Evolutionary conservation across 768 basidiomycete species (phyloP).

Genomic region (Sporobolomyces pararoseus): DNA sequence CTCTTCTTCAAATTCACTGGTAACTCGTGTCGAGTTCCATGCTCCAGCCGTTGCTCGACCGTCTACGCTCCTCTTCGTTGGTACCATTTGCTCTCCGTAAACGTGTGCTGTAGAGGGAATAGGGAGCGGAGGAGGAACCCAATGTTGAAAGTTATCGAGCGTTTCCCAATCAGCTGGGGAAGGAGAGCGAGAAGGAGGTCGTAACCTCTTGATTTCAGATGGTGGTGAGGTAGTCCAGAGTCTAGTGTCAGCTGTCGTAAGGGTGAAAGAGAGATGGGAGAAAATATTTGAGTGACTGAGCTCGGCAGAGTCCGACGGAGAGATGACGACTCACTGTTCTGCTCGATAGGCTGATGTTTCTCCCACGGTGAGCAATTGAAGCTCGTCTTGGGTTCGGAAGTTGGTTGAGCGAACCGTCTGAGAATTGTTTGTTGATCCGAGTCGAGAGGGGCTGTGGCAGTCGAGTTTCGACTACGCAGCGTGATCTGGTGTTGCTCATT

Average conservation of each 20-base stretch:
- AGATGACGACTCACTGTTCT: neutral
- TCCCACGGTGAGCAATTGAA: neutral
- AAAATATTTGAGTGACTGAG: neutral
- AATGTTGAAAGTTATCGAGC: neutral
- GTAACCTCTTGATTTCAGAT: neutral
- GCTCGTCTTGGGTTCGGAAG: neutral
- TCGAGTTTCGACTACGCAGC: neutral
- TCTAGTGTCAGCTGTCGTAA: neutral
- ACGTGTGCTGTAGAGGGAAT: neutral
- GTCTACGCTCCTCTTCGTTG: neutral
- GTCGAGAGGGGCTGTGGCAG: neutral
- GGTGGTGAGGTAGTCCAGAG: neutral
- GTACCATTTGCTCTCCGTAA: too few species aligned
- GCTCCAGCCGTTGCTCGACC: neutral
- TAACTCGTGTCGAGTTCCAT: neutral
- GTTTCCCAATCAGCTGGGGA: neutral
- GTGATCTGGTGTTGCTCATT: neutral
- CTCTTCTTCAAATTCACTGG: too few species aligned
- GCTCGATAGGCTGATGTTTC: neutral
- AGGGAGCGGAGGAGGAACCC: neutral
- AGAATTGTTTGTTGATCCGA: neutral
- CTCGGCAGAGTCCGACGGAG: neutral
- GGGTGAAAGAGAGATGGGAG: neutral
- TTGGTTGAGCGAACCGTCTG: neutral
- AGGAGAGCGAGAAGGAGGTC: neutral